These are phyloP conservation scores for Eimeria acervulina DNA, from an alignment of 169 alveolate species.

Conservation along the genomic window DNA sequence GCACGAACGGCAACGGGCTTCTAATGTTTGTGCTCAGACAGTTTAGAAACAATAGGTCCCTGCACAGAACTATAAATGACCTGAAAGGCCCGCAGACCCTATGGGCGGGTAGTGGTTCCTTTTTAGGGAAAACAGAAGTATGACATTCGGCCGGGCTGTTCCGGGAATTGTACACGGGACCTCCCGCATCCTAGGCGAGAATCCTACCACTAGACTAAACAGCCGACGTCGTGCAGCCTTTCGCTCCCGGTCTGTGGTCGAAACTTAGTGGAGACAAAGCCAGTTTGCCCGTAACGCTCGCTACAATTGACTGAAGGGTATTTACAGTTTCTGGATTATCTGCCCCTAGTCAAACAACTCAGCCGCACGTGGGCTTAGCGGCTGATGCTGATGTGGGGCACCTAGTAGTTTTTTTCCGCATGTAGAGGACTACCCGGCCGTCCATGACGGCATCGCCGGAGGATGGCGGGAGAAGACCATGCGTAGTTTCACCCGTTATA, in stretches of 20 bases:
- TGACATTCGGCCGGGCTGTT: no score
- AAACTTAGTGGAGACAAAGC: no score
- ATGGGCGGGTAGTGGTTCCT: no score
- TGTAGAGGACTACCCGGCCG: constrained; percentile 70
- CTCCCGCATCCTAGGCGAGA: constrained; percentile 99
- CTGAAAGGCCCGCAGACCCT: no score
- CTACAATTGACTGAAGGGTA: no score
- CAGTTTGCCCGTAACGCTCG: no score
- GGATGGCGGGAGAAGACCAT: constrained; percentile 80
- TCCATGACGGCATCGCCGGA: constrained; percentile 34
- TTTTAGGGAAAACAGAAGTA: no score
- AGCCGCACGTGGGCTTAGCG: constrained; percentile 17
- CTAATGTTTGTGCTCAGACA: no score
- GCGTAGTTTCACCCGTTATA: neutral
- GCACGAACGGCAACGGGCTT: no score
- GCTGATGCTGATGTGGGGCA: constrained; percentile 69
- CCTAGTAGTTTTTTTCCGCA: neutral
- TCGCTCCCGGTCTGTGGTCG: no score
- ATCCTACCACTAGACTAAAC: constrained; percentile 98
- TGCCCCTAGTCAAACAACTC: constrained; percentile 70
- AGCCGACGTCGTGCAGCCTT: constrained; percentile 27
- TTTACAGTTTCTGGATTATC: neutral
- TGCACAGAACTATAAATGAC: no score
- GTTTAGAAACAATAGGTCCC: no score
- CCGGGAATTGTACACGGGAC: constrained; percentile 99